Percentiles rank a stretch among this genome's conserved stretches.
Evolutionary conservation across 768 basidiomycete genomes (phyloP).

Genomic region (Leccinum aurantiacum): DNA sequence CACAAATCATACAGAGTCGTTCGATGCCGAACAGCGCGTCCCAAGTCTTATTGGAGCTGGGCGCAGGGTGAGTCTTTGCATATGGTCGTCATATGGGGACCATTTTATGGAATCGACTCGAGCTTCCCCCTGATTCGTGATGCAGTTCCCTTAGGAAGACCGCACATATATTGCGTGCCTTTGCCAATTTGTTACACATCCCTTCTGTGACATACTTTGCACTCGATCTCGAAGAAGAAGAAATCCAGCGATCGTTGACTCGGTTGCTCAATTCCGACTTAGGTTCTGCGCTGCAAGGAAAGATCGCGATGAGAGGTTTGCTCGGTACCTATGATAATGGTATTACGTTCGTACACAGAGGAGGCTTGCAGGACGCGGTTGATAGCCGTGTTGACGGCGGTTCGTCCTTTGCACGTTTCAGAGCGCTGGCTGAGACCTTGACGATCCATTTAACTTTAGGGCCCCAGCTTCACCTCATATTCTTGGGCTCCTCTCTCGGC

Average conservation of each 20-base stretch:
- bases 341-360: constrained; percentile 68
- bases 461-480: constrained; percentile 77
- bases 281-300: constrained; percentile 61
- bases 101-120: background rate
- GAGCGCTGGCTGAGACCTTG: constrained; percentile 28
- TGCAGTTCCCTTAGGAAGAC: constrained; percentile 84
- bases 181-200: constrained; percentile 53
- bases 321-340: constrained; percentile 95
- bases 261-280: constrained; percentile 63
- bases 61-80: constrained; percentile 72
- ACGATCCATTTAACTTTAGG: constrained; percentile 23
- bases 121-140: constrained; percentile 10
- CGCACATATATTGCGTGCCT: constrained; percentile 72
- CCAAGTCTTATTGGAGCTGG: constrained; percentile 82
- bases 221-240: constrained; percentile 86
- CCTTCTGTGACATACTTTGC: constrained; percentile 82
- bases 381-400: background rate
- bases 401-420: constrained; percentile 11
- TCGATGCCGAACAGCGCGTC: constrained; percentile 21
- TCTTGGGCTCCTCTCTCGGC: constrained; percentile 89
- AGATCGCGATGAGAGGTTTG: constrained; percentile 81
- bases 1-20: constrained; percentile 60
- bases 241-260: constrained; percentile 76
- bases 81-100: background rate
- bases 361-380: constrained; percentile 19